Base-by-base conservation (phyloP, 2,329 filamentous ascomycete species). In the Cladophialophora chaetospira region DNA sequence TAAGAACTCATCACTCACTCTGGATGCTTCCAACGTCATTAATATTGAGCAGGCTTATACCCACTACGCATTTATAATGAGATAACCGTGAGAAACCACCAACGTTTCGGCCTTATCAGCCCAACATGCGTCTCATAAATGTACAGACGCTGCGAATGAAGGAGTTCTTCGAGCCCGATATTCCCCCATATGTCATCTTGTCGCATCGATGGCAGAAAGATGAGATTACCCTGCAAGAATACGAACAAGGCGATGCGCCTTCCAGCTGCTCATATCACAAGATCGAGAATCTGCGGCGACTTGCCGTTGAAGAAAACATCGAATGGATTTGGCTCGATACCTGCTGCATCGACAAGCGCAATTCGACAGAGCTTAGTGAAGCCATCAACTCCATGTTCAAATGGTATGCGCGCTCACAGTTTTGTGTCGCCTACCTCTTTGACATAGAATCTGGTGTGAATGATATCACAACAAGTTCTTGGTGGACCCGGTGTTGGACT, bases 291-390 rank as follows among this genome's bases (percentile, higher is more conserved):
- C 13, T 6, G 8, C 13, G 29, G 8, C 6, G 13, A 33, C 8
- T 8, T 8, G 29, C 29, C 13, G 8, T 6, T 6, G 13, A 33
- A 13, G 29, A 33, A 8, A 13, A 33, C 13, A 8, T 33, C 13
- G 29, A 33, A 13, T 33, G 29, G 38, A 53, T 64, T 3, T 66
- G 64, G 64, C 42, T 66, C 5, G 64, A 66, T 47, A 65, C 63
- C 11, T 66, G 62, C 45, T 65, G 63, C 48, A 66, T 66, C 36
- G 54, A 66, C 55, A 65, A 66, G 42, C 26, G 19, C 23, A 65
- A 54, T 47, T 63, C 55, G 15, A 60, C 60, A 9, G 62, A 65
- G 44, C 38, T 66, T n/a, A 56, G 10, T n/a, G n/a, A n/a, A n/a
- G n/a, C n/a, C n/a, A n/a, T n/a, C n/a, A n/a, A n/a, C n/a, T n/a